phyloP scores from a whole-genome alignment of 345 rosid species.

The Anastatica hierochuntica region DNA sequence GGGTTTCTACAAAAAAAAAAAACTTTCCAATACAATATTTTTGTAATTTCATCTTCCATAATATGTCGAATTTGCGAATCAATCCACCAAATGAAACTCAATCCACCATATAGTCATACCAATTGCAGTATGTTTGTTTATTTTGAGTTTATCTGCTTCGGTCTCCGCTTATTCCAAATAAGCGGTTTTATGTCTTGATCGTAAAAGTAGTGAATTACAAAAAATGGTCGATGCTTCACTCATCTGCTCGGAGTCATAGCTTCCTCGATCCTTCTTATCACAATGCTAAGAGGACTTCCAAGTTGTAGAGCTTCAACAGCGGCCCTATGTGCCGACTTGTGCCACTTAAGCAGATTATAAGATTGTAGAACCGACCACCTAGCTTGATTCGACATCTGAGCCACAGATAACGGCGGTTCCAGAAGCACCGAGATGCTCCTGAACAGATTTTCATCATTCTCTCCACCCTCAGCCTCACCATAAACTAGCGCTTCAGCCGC shows the following conservation, averaged over 20 bases:
- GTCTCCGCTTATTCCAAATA: no score
- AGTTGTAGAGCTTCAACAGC: constrained; percentile 78
- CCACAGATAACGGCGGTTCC: constrained; percentile 70
- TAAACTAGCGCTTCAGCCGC: constrained; percentile 93
- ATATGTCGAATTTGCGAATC: no score
- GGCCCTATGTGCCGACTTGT: constrained; percentile 60
- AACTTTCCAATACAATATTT: no score
- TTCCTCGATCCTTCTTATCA: constrained; percentile 71
- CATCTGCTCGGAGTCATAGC: constrained; percentile 45
- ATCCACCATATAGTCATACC: no score
- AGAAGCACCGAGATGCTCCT: constrained; percentile 76
- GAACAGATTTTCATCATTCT: constrained; percentile 88
- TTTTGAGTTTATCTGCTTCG: not conserved
- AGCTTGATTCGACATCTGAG: constrained; percentile 98
- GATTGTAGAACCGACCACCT: constrained; percentile 87
- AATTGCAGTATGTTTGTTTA: constrained; percentile 2
- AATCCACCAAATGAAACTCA: no score
- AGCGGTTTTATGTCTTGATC: no score
- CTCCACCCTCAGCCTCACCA: constrained; percentile 95
- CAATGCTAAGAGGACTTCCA: constrained; percentile 63
- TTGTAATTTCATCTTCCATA: no score
- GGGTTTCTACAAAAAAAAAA: no score
- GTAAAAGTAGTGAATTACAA: not conserved
- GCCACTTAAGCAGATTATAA: constrained; percentile 88
- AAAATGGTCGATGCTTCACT: not conserved